Percentiles rank a stretch among this genome's conserved stretches.
phyloP scores from a whole-genome alignment of 495 filamentous ascomycete species.

The Margaritispora aquatica region DNA sequence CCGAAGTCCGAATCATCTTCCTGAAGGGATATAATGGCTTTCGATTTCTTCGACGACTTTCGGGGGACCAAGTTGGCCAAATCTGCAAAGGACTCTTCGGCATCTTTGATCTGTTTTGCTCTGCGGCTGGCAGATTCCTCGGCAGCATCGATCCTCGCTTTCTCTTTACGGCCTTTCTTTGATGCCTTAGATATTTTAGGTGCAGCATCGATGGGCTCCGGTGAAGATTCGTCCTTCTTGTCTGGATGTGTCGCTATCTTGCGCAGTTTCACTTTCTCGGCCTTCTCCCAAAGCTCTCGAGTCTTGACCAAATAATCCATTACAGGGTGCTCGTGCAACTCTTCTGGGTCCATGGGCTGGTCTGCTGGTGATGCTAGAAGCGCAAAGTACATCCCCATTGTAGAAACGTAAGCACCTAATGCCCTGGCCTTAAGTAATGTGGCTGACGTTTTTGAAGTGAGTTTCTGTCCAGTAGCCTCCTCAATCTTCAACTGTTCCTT shows the following conservation, averaged over 20 bases:
- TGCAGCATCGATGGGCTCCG: not conserved
- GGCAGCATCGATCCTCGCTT: not conserved
- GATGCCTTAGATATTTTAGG: too few relatives aligned
- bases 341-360: conserved; percentile 50
- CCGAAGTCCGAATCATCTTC: conserved; percentile 60
- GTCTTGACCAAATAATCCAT: conserved; percentile 81
- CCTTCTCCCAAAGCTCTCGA: conserved; percentile 70
- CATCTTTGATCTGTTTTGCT: conserved; percentile 6
- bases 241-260: not conserved
- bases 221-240: not conserved
- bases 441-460: conserved; percentile 36
- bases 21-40: not conserved
- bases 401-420: conserved; percentile 74
- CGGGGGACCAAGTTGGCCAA: conserved; percentile 29
- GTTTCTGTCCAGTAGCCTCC: conserved; percentile 29
- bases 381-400: conserved; percentile 89
- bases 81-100: conserved; percentile 32
- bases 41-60: conserved; percentile 5
- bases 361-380: conserved; percentile 70
- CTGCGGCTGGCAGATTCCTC: conserved; percentile 7
- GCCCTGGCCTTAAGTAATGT: conserved; percentile 66
- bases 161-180: conserved; percentile 14
- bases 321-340: conserved; percentile 79
- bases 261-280: conserved; percentile 50
- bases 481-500: conserved; percentile 41